Evolutionary conservation across 106 monocot genomes (phyloP), one percentile per base, ranked within the genome.

Genomic region (Dioscorea alata): DNA sequence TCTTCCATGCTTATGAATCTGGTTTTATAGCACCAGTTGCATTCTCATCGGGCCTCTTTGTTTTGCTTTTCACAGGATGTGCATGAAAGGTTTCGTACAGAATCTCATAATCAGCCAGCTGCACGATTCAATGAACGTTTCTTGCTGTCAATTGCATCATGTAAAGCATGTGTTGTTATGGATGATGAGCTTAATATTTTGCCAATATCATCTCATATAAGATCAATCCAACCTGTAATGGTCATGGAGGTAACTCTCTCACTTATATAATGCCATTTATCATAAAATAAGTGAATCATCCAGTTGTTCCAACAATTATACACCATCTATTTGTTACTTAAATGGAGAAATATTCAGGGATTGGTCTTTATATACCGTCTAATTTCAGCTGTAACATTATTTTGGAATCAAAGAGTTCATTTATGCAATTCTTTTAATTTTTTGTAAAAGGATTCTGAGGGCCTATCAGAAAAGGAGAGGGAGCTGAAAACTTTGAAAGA

Each of bases 171-270:
- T 73, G 76, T 90, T 75, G 90, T 90, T 20, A 88, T 99, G 90
- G 99, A 99, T 81, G 99, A 99, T 69, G 93, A 99, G 64, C 83
- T 99, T 12, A 93, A 99, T 72, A 84, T 99, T 63, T 81, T 99
- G 65, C 89, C 86, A 33, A 90, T 99, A 73, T 99, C 99, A 66
- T 87, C 99, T 69, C 92, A 99, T 69, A 83, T 99, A 65, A 80
- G 87, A 81, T 80, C 80, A 61, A 75, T 99, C 57, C 61, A 74
- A 34, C 87, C 93, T 48, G 79, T 85, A 64, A 56, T 77, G 66
- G 63, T 87, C 64, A 70, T 70, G 20, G 79, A 99, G 90, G 99
- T 82, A 82, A 77, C 7, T 16, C 25, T 69, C 25, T 18, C 6
- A 14, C 6, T 42, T 42, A 42, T 42, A 42, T 42, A 3, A 3